phyloP scores from a whole-genome alignment of 768 basidiomycete species.

The Rhizopogon rudus region DNA sequence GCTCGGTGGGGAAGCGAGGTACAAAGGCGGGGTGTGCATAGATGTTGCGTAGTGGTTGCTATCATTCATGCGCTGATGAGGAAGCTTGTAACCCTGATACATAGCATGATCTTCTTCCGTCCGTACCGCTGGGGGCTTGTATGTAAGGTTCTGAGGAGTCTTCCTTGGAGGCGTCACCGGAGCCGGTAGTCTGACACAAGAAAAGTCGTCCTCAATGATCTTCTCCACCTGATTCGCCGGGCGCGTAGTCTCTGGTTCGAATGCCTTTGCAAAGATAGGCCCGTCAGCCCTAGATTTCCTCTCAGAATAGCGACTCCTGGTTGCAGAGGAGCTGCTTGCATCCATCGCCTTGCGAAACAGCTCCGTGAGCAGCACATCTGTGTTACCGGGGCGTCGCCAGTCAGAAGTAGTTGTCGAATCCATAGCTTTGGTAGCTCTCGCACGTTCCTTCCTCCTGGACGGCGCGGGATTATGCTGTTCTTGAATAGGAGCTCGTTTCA shows the following conservation, averaged over 20 bases:
- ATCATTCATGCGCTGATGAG: not conserved
- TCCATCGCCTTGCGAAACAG: slow-evolving; percentile 3
- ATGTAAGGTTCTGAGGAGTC: not conserved
- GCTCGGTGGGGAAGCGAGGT: not conserved
- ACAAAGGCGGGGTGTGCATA: not conserved
- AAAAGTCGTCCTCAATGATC: not conserved
- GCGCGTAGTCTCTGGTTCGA: not conserved
- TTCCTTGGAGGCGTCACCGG: not conserved
- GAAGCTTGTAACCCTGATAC: not conserved
- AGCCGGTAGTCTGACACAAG: not conserved
- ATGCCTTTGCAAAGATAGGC: not conserved
- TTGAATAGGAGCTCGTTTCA: not conserved
- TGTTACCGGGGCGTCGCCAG: not conserved
- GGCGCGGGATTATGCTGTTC: not conserved
- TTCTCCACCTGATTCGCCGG: not conserved
- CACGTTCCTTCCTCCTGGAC: not conserved
- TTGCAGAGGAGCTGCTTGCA: not conserved
- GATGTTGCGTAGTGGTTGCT: not conserved
- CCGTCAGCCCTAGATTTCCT: not conserved
- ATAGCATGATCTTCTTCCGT: not conserved
- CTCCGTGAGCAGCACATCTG: not conserved
- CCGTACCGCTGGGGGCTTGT: not conserved
- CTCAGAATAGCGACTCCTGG: not conserved
- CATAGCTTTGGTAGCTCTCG: not conserved
- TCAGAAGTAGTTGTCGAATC: not conserved